Percentiles rank a stretch among this genome's conserved stretches.
Evolutionary conservation across 2,329 filamentous ascomycete species (phyloP).

Genomic region (Akanthomyces muscarius): DNA sequence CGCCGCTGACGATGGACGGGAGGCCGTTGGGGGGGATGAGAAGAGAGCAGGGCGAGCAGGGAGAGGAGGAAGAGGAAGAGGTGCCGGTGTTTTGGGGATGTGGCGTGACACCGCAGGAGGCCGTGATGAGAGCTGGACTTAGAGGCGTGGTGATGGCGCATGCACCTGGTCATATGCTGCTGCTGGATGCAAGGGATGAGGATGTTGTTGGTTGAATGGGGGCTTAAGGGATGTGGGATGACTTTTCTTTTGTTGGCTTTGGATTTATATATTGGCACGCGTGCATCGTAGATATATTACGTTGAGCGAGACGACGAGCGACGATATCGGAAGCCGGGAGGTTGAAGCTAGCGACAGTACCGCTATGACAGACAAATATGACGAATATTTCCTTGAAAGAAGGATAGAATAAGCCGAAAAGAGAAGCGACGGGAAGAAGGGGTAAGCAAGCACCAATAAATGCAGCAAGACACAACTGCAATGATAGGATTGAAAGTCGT

Average conservation of each 20-base stretch:
- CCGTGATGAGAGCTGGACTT: constrained; percentile 52
- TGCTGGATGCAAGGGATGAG: constrained; percentile 48
- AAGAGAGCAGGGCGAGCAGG: constrained; percentile 9
- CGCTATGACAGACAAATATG: no score
- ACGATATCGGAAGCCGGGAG: no score
- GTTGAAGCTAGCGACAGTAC: no score
- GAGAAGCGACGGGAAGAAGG: no score
- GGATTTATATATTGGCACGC: not conserved
- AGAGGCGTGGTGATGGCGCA: constrained; percentile 57
- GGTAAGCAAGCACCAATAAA: no score
- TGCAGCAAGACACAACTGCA: no score
- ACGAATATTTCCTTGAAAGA: no score
- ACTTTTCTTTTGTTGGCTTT: no score
- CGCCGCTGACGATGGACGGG: constrained; percentile 37
- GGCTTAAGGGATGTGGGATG: not conserved
- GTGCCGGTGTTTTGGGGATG: constrained; percentile 61
- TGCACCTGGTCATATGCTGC: constrained; percentile 58
- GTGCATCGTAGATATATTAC: not conserved
- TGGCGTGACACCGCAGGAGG: constrained; percentile 63
- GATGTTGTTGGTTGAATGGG: constrained; percentile 27
- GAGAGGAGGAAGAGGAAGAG: constrained; percentile 34
- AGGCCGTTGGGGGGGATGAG: constrained; percentile 25
- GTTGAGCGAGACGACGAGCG: no score
- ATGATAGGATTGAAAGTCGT: no score
- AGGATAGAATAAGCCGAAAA: no score